phyloP scores from a whole-genome alignment of 495 filamentous ascomycete species.

The Penicillium mononematosum region DNA sequence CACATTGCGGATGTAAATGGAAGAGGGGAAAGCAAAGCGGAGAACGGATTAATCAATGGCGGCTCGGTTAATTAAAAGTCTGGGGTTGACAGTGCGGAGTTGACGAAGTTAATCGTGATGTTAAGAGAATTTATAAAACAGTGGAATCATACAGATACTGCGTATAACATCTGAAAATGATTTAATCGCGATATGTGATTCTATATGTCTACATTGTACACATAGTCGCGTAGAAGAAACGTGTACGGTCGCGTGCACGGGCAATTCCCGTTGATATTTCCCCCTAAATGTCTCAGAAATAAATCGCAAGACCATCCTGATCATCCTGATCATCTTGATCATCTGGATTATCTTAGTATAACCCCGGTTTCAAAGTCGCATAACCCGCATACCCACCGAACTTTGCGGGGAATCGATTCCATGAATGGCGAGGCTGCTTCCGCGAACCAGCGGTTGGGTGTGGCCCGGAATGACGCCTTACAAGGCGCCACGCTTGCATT shows the following conservation, averaged over 20 bases:
- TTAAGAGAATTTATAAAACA: neutral
- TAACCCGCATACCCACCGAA: neutral
- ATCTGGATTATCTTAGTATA: neutral
- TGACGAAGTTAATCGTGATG: neutral
- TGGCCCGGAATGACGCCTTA: conserved; percentile 30
- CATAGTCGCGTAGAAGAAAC: neutral
- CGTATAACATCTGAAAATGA: neutral
- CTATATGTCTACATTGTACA: neutral
- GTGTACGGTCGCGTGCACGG: conserved; percentile 8
- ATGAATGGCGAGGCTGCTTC: conserved; percentile 38
- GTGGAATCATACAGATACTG: neutral
- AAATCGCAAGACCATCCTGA: neutral
- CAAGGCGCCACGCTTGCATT: conserved; percentile 45
- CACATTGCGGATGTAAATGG: conserved; percentile 8
- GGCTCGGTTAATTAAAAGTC: conserved; percentile 29
- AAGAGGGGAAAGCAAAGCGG: conserved; percentile 21
- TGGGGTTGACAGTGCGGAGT: conserved; percentile 9
- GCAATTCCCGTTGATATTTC: neutral
- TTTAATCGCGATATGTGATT: neutral
- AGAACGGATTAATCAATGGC: conserved; percentile 12
- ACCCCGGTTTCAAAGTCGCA: neutral
- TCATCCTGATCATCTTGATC: neutral
- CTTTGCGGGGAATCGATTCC: conserved; percentile 16
- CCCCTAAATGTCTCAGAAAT: neutral
- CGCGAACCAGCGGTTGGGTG: conserved; percentile 34